Percentiles rank a stretch among this genome's conserved stretches.
Evolutionary conservation across 129 eudicot species (phyloP).

Genomic region (Chrysanthemum makinoi): DNA sequence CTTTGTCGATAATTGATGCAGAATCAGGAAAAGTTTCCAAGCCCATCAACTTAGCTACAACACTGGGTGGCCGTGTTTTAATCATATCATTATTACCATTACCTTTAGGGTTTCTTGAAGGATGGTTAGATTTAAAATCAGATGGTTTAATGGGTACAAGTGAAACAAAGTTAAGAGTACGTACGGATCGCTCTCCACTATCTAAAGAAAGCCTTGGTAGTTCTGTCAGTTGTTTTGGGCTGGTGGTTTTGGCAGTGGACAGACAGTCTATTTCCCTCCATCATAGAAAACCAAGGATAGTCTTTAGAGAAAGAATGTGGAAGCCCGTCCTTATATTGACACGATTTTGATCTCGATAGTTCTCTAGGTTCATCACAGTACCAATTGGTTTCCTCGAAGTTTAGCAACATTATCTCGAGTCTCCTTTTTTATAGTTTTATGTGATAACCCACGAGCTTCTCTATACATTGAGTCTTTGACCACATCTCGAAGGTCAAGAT

Average conservation of each 20-base stretch:
- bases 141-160: conserved; percentile 26
- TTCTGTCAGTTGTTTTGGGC: conserved; percentile 47
- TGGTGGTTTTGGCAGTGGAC: conserved; percentile 32
- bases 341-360: conserved; percentile 59
- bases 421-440: conserved; percentile 41
- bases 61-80: conserved; percentile 66
- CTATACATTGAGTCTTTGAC: conserved; percentile 82
- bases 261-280: conserved; percentile 46
- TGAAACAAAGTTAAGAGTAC: conserved; percentile 33
- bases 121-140: conserved; percentile 38
- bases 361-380: conserved; percentile 49
- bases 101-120: conserved; percentile 26
- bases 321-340: conserved; percentile 52
- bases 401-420: background rate
- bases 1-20: conserved; percentile 27
- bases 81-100: conserved; percentile 30
- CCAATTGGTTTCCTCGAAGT: conserved; percentile 34
- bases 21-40: conserved; percentile 62
- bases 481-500: conserved; percentile 65
- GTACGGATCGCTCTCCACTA: conserved; percentile 53
- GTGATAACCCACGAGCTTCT: conserved; percentile 64
- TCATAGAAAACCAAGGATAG: conserved; percentile 77
- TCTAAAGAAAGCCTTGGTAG: conserved; percentile 70
- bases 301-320: conserved; percentile 35
- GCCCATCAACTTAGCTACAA: conserved; percentile 95